These are phyloP conservation scores for Combretum micranthum DNA, from an alignment of 345 rosid genomes.

Conservation along the genomic window DNA sequence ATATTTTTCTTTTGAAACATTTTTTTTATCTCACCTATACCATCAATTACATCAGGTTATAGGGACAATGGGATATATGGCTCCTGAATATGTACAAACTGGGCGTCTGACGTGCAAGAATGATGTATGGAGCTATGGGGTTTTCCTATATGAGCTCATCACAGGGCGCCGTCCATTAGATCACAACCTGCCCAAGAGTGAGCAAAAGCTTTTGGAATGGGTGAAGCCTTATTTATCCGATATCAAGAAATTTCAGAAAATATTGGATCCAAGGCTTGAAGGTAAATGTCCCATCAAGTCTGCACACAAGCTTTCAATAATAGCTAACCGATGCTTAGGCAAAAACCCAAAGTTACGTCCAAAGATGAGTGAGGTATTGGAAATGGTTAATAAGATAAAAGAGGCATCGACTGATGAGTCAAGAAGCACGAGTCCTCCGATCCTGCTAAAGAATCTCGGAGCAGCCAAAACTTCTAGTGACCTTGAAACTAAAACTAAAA, in stretches of 20 bases:
- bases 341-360: conserved; percentile 76
- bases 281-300: conserved; percentile 41
- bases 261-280: conserved; percentile 67
- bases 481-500: not conserved
- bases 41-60: conserved; percentile 48
- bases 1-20: not conserved
- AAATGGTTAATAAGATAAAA: conserved; percentile 46
- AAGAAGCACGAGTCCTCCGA: conserved; percentile 18
- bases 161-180: conserved; percentile 85
- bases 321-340: conserved; percentile 73
- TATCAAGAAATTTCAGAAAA: conserved; percentile 39
- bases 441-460: conserved; percentile 26
- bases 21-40: not conserved
- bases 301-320: conserved; percentile 49
- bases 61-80: conserved; percentile 91
- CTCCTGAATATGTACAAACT: conserved; percentile 81
- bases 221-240: conserved; percentile 66
- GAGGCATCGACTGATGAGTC: conserved; percentile 27
- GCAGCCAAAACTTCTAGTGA: not conserved
- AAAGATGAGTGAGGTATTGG: conserved; percentile 86
- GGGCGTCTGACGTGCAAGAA: conserved; percentile 80
- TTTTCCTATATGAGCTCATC: conserved; percentile 86
- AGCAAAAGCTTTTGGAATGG: conserved; percentile 89
- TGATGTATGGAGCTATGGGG: conserved; percentile 92
- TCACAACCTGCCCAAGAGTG: conserved; percentile 63